Percentiles rank a stretch among this genome's conserved stretches.
These are phyloP conservation scores for Mortierella sp. DNA, from an alignment of 371 early-diverging fungal genomes.

Conservation along the genomic window DNA sequence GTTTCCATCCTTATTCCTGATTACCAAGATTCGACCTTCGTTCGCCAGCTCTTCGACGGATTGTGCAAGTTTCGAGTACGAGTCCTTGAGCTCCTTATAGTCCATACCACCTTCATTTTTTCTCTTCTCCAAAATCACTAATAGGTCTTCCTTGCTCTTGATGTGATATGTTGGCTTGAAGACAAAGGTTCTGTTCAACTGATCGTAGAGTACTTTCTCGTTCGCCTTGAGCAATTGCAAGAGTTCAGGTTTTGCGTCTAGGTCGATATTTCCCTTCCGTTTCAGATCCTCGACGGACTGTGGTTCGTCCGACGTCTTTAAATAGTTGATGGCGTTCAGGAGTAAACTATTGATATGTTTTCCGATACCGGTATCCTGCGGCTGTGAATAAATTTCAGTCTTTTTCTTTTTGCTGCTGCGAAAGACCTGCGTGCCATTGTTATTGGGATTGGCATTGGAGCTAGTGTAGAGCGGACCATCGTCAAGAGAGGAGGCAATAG, in stretches of 20 bases:
- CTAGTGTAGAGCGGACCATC: slow-evolving; percentile 26
- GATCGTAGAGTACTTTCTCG: slow-evolving; percentile 75
- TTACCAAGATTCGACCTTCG: slow-evolving; percentile 77
- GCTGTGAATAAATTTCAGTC: slow-evolving; percentile 65
- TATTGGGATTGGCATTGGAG: slow-evolving; percentile 41
- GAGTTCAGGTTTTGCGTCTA: slow-evolving; percentile 66
- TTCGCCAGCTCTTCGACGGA: slow-evolving; percentile 80
- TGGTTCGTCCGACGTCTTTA: slow-evolving; percentile 73
- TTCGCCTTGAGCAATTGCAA: slow-evolving; percentile 72
- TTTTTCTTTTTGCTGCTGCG: slow-evolving; percentile 46
- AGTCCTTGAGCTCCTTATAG: slow-evolving; percentile 84
- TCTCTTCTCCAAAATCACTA: slow-evolving; percentile 70
- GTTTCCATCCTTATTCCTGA: slow-evolving; percentile 80
- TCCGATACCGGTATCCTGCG: slow-evolving; percentile 70
- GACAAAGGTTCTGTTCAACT: slow-evolving; percentile 68
- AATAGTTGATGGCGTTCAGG: slow-evolving; percentile 67
- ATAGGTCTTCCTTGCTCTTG: slow-evolving; percentile 79
- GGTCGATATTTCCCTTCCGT: slow-evolving; percentile 69
- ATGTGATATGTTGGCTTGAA: slow-evolving; percentile 88
- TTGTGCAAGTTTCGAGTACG: slow-evolving; percentile 77
- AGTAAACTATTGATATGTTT: slow-evolving; percentile 74
- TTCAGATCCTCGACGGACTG: slow-evolving; percentile 76
- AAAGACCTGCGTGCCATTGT: slow-evolving; percentile 40
- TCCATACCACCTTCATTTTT: slow-evolving; percentile 81
- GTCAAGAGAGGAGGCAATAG: slow-evolving; percentile 29